Base-by-base conservation (phyloP, 2,329 filamentous ascomycete genomes). In the Mycogone perniciosa region DNA sequence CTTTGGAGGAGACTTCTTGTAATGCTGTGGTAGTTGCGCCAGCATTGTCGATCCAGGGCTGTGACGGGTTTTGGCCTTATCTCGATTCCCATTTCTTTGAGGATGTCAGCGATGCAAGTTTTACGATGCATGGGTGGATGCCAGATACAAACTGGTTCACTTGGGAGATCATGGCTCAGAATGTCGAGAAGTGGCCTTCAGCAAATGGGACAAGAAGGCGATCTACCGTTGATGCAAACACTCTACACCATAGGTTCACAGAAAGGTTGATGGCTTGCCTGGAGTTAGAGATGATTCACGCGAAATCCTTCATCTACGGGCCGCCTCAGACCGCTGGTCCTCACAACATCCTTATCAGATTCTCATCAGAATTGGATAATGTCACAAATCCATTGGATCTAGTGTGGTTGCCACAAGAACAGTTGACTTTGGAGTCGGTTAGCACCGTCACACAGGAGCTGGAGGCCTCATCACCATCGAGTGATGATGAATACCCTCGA, bases 221-320 rank as follows among this genome's bases (percentile, higher is more conserved):
- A 33, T 42, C 20, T 31, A 26, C 31, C 6, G 8, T 20, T 34
- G 31, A 26, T 11, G 26, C 20, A 13, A 47, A 46, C 5, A 33
- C 31, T 31, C 49, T 49, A 7, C 49, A 63, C 42, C 48, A 56
- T 20, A 52, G 48, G 5, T 66, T 69, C 31, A 34, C 56, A 27
- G 51, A 56, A 37, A 59, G 54, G n/a, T 11, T 76, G 37, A 65
- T 70, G 31, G 67, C 67, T 7, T 76, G 74, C 45, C 63, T 69
- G 31, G 64, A 65, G 13, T 74, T 77, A 69, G 79, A 82, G 56
- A 61, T 71, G 46, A 72, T 72, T 27, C 63, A 63, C 59, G 50
- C 52, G 1, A 52, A 61, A 9, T 57, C 53, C 3, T 67, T 67
- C 41, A 50, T 59, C 10, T 56, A 54, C 7, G 57, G 59, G 7